Base-by-base conservation (phyloP, 257 asterid species). In the Cordia subcordata region DNA sequence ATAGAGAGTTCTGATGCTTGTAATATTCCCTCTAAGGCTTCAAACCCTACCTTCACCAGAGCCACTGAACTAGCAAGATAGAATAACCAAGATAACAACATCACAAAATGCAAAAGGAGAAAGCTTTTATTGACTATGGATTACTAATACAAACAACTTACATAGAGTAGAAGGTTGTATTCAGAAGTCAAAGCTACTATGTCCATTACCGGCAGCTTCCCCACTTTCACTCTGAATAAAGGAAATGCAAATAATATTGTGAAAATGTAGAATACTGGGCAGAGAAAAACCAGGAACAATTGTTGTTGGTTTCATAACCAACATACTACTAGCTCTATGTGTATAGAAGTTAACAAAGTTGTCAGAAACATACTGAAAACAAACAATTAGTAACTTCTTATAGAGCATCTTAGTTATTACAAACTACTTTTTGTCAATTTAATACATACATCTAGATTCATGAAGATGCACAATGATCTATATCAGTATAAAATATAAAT, bases 151-250 rank as follows among this genome's bases (percentile, higher is more conserved):
- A 58, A 67, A 65, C 60, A 79, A 81, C 94, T 86, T 81, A 88
- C 98, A 75, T 86, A 88, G 60, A 92, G 87, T 65, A 84, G 78
- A 65, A 92, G 87, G 13, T 79, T 68, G 69, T 75, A 77, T 65
- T 82, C 95, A 70, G 92, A 70, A 33, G 93, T 76, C 85, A 92
- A 76, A 75, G 77, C 90, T 52, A 92, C 74, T 68, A 92, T 76
- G 79, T 92, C 96, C 54, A 56, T 74, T 44, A 74, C 80, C 50
- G 94, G 89, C 63, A 82, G 77, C 66, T 75, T 71, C 46, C 95
- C 90, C 49, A 77, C 74, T 70, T 61, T 81, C 58, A 58, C 70
- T 72, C 96, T 92, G 88, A 75, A 79, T 49, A 66, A 62, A 61
- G 57, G 51, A 66, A 10, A 58, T 57, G 62, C 67, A 54, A 71